Base-by-base conservation (phyloP, 768 basidiomycete genomes). In the Tulasnella sp. region DNA sequence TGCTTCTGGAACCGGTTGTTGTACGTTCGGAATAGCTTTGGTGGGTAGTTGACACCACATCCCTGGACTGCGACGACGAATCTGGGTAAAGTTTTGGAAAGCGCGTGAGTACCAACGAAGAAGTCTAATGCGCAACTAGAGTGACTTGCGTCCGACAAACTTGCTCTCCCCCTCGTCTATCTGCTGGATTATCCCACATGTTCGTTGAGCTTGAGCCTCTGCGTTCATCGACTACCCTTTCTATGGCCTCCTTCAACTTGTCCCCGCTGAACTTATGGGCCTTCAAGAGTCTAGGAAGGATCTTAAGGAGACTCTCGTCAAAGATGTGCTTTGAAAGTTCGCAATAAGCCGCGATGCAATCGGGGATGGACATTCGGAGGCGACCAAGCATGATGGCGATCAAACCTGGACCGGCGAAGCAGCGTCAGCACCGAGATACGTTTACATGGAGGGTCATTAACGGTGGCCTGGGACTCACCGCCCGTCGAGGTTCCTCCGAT, bases 341-440 rank as follows among this genome's bases (percentile, higher is more conserved):
- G 4, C 77, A 74, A 68, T 84, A 85, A 14, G 73, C 80, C 2
- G 78, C 64, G 49, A 82, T 82, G 75, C 83, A 83, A 68, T 85
- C 80, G 25, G 82, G 79, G n/a, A 85, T 77, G 0, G 83, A 58
- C 82, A 84, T 83, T 19, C 80, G 81, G 12, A 85, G 81, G 7
- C 84, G 80, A 12, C 84, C 84, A 9, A 85, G 81, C 83, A 85
- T 84, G 19, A 85, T 80, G 1, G 83, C 83, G 25, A 84, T 84
- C 15, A 85, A 40, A 2, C 77, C 77, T 49, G 2, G 17, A 22
- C 25, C 2, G 29, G 67, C 31, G 25, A 38, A 31, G 67, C 11
- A 31, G 31, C 31, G 29, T 15, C 25, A 22, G 12, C 2, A 67
- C 22, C 6, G 2, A 31, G 29, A n/a, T 17, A 4, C 14, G 31